Conservation (phyloP, 768 basidiomycete genomes). For the Gloeostereum incarnatum region DNA sequence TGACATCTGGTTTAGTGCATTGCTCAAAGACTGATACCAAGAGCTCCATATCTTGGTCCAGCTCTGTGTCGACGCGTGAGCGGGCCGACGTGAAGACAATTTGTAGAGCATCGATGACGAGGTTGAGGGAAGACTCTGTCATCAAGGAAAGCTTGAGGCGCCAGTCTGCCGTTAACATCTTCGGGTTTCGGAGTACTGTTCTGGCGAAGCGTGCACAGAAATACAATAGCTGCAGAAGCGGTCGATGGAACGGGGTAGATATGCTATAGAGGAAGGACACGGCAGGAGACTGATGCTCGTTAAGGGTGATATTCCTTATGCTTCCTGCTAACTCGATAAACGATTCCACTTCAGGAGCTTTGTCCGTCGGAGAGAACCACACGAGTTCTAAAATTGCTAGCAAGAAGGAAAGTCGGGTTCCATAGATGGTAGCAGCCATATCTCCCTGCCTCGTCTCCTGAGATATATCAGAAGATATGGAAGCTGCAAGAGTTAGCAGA, state of each 20-base stretch:
- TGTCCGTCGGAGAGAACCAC: slow-evolving; percentile 60
- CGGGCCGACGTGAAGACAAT: slow-evolving; percentile 59
- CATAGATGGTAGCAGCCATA: slow-evolving; percentile 79
- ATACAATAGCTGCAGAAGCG: slow-evolving; percentile 72
- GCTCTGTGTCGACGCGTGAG: slow-evolving; percentile 44
- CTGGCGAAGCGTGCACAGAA: slow-evolving; percentile 64
- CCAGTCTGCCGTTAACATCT: slow-evolving; percentile 48
- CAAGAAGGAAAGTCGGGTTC: slow-evolving; percentile 63
- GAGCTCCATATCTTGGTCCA: slow-evolving; percentile 77
- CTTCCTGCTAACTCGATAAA: slow-evolving; percentile 57
- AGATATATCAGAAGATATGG: slow-evolving; percentile 59
- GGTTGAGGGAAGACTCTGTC: slow-evolving; percentile 50
- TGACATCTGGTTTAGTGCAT: slow-evolving; percentile 61
- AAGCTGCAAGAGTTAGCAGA: slow-evolving; percentile 47
- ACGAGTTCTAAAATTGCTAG: slow-evolving; percentile 72
- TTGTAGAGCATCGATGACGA: slow-evolving; percentile 61
- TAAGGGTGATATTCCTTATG: slow-evolving; percentile 57
- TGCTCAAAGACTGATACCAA: slow-evolving; percentile 80
- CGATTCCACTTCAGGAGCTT: slow-evolving; percentile 40
- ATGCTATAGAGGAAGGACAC: slow-evolving; percentile 61
- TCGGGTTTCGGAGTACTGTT: slow-evolving; percentile 35
- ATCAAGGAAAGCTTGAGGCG: slow-evolving; percentile 49
- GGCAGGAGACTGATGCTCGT: slow-evolving; percentile 65
- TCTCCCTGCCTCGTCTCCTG: slow-evolving; percentile 67
- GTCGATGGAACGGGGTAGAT: slow-evolving; percentile 67